Conservation (phyloP, 1,139 yeast genomes). For the Pichia norvegensis region DNA sequence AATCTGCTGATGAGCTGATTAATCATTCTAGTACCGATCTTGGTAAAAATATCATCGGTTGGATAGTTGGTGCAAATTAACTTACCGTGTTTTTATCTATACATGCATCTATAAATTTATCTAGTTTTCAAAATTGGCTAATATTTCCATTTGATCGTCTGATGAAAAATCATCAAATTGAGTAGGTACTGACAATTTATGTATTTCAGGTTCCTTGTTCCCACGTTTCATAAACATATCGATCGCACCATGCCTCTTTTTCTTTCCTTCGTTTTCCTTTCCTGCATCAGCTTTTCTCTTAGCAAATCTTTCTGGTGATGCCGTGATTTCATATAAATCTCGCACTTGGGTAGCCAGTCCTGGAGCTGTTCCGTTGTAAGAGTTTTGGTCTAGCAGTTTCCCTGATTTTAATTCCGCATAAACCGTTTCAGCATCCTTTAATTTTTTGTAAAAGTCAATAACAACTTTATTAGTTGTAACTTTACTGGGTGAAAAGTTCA, state of each 20-base stretch:
- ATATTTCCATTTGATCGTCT: not conserved
- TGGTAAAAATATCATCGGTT: constrained; percentile 28
- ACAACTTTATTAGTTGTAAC: constrained; percentile 61
- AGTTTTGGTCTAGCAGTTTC: not conserved
- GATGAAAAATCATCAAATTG: not conserved
- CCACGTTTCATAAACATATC: not conserved
- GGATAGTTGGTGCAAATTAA: constrained; percentile 28
- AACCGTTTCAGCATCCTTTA: constrained; percentile 31
- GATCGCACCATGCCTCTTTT: not conserved
- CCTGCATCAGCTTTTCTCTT: not conserved
- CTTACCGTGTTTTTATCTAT: not conserved
- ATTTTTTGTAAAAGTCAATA: constrained; percentile 44
- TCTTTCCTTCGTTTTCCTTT: not conserved
- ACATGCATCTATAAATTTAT: not conserved
- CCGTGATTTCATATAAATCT: constrained; percentile 8
- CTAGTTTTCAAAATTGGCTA: not conserved
- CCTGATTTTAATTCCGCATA: not conserved
- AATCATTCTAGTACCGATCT: constrained; percentile 20
- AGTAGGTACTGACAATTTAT: not conserved
- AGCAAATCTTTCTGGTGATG: constrained; percentile 14
- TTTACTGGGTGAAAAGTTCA: constrained; percentile 53
- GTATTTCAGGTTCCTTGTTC: not conserved
- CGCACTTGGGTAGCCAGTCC: constrained; percentile 12
- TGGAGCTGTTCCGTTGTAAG: not conserved
- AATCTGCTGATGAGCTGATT: constrained; percentile 22